Percentiles rank a stretch among this genome's conserved stretches.
These are phyloP conservation scores for fission yeast (Schizosaccharomyces pombe) DNA, from an alignment of 805 yeast genomes.

Conservation along the genomic window DNA sequence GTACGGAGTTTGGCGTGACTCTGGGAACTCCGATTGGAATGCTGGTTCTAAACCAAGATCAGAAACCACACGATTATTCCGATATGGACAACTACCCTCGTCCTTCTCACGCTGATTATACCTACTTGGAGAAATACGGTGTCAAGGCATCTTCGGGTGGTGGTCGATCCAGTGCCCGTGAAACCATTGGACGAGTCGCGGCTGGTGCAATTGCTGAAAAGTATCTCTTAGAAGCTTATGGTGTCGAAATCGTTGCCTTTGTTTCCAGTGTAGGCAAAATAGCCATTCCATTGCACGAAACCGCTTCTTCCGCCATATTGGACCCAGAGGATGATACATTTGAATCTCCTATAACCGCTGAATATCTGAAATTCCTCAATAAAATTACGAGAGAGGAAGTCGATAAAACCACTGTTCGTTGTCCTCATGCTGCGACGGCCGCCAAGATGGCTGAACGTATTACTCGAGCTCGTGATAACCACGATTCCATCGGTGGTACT, in stretches of 20 bases:
- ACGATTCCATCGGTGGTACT: slow-evolving; percentile 92
- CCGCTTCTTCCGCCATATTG: neutral
- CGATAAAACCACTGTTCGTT: slow-evolving; percentile 69
- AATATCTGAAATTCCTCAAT: slow-evolving; percentile 42
- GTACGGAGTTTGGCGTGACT: slow-evolving; percentile 74
- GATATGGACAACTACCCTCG: slow-evolving; percentile 91
- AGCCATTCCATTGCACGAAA: slow-evolving; percentile 23
- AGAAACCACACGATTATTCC: slow-evolving; percentile 84
- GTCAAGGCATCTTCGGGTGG: slow-evolving; percentile 89
- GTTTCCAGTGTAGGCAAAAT: slow-evolving; percentile 78
- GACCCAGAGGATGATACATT: slow-evolving; percentile 22
- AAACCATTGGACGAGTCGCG: slow-evolving; percentile 95
- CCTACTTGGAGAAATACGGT: slow-evolving; percentile 77
- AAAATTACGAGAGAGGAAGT: slow-evolving; percentile 73
- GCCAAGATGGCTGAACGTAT: slow-evolving; percentile 68
- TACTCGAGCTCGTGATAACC: slow-evolving; percentile 59
- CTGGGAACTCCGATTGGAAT: slow-evolving; percentile 90
- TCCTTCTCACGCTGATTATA: slow-evolving; percentile 94
- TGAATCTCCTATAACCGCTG: slow-evolving; percentile 26
- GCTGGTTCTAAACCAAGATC: slow-evolving; percentile 84
- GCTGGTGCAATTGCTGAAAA: slow-evolving; percentile 98
- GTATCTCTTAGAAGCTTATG: slow-evolving; percentile 47
- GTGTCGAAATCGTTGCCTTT: slow-evolving; percentile 87
- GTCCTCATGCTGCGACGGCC: slow-evolving; percentile 57
- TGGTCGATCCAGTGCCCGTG: slow-evolving; percentile 91